Conservation (phyloP, 371 early-diverging fungal species). For the Funneliformis caledonium region DNA sequence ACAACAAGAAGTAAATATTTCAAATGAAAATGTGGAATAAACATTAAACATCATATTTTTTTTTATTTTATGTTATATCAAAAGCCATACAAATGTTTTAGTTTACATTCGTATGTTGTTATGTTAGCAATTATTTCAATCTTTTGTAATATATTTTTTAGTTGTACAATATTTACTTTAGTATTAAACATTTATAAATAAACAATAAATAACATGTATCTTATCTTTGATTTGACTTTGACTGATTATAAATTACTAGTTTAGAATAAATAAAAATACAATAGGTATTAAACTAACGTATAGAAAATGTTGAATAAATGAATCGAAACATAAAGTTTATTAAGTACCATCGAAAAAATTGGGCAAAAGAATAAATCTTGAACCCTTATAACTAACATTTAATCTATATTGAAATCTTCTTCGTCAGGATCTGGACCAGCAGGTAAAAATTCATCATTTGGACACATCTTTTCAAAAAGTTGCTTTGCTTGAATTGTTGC, state of each 20-base stretch:
- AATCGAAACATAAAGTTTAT: not conserved
- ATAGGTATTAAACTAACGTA: not conserved
- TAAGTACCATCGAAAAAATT: not conserved
- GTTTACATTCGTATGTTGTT: too few species aligned
- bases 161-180: too few species aligned
- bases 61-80: too few species aligned
- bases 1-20: not conserved
- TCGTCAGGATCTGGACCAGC: constrained; percentile 30
- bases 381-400: not conserved
- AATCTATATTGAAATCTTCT: constrained; percentile 1
- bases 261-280: not conserved
- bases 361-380: not conserved
- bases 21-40: not conserved
- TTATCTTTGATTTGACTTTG: not conserved
- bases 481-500: constrained; percentile 30
- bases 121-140: too few species aligned
- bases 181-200: too few species aligned
- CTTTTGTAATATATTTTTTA: too few species aligned
- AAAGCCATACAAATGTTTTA: too few species aligned
- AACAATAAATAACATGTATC: too few species aligned
- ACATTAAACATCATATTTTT: too few species aligned
- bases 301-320: not conserved
- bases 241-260: not conserved
- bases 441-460: constrained; percentile 33
- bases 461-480: constrained; percentile 25